Base-by-base conservation (phyloP, 139 green algal genomes). In the Diplosphaera chodatii region DNA sequence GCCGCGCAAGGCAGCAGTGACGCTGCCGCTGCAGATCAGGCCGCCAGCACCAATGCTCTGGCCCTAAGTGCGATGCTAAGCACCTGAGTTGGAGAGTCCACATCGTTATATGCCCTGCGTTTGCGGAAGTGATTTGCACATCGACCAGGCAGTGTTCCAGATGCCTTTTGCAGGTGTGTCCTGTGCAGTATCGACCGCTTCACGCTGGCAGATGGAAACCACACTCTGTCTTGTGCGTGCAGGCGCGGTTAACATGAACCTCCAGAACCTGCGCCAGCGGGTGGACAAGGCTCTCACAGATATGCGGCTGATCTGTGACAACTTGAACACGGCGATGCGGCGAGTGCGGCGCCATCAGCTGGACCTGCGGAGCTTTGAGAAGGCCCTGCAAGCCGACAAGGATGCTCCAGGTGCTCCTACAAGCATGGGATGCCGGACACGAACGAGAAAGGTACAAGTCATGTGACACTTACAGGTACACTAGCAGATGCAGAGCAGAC, bases 181-280 rank as follows among this genome's bases (percentile, higher is more conserved):
- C n/a, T n/a, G n/a, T n/a, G n/a, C n/a, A n/a, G n/a, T n/a, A n/a
- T n/a, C n/a, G n/a, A n/a, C n/a, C n/a, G n/a, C n/a, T n/a, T n/a
- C n/a, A n/a, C n/a, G n/a, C n/a, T n/a, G n/a, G n/a, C n/a, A n/a
- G n/a, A n/a, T n/a, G n/a, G n/a, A n/a, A n/a, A n/a, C n/a, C n/a
- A n/a, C n/a, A n/a, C n/a, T n/a, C n/a, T n/a, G n/a, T n/a, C n/a
- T n/a, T n/a, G n/a, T 63, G 33, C 56, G 67, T 18, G 21, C 56
- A 34, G 34, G 55, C 33, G 32, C 56, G 34, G 34, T 63, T 6
- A 16, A 32, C 25, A 25, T 69, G 27, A 40, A 75, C 28, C 70
- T 63, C n/a, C 33, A 75, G 33, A 29, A 37, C 13, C 70, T 69
- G 64, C 56, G 56, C 25, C 21, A 3, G 59, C 59, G 59, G 27